Evolutionary conservation across 2,329 filamentous ascomycete species (phyloP), one percentile per base, ranked within the genome.

Genomic region (Botrytis hyacinthi): DNA sequence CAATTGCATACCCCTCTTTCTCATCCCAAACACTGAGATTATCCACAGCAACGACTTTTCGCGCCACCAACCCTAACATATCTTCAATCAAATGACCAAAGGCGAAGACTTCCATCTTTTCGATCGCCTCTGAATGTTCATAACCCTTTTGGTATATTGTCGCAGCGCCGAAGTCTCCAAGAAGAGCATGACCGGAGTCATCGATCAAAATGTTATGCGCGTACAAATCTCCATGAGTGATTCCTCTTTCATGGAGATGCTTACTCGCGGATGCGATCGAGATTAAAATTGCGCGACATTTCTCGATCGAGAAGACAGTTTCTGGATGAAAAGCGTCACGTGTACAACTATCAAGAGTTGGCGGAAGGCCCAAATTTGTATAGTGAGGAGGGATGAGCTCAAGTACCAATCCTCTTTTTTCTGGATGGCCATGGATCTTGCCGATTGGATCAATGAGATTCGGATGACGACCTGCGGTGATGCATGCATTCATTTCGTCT

Each of bases 401-500:
- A 78, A 86, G 83, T 44, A 86, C 82, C 29, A 86, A 80, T 0
- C 85, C 85, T 37, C 80, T 79, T 74, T 81, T 82, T 26, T 79
- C 77, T 2, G 84, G 83, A 73, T 85, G 84, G 5, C 79, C 81
- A 42, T 81, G 78, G 42, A 87, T 83, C 69, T 82, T 82, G 2
- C 84, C 85, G 22, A 86, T 82, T 1, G 85, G 82, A 69, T 82
- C 81, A 73, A 86, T 84, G 62, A 87, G 82, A 75, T 85, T 84
- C 29, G 81, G 80, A 76, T 87, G 85, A 54, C 81, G 81, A 18
- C 85, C 85, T 0, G 85, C 85, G 0, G 81, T 80, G 68, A 86
- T 82, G 73, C 82, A 85, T 4, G 85, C 84, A 16, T 81, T 81
- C 84, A 87, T 84, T 78, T 87, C 85, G 76, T 86, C 85, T n/a